Conservation (phyloP, 164 flowering plant genomes). For the Sextonia rubra region DNA sequence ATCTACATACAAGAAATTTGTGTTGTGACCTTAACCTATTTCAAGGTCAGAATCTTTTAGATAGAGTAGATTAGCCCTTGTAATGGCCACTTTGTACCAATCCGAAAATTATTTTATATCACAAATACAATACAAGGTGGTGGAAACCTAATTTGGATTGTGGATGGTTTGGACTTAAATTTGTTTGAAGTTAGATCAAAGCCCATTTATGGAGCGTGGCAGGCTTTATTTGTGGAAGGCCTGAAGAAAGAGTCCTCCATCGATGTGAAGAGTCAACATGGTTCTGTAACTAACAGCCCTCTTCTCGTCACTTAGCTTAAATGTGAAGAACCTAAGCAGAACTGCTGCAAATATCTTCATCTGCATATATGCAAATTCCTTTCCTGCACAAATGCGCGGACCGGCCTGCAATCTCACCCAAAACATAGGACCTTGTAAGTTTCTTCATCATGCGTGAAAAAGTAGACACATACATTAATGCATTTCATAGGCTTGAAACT, state of each 20-base stretch:
- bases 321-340: background rate
- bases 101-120: too few species aligned
- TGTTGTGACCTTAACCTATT: too few species aligned
- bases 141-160: too few species aligned
- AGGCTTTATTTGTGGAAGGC: background rate
- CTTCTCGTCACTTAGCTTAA: conserved; percentile 1
- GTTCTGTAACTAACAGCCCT: conserved; percentile 1
- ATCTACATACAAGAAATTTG: too few species aligned
- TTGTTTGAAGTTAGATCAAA: too few species aligned
- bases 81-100: too few species aligned
- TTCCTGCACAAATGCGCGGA: conserved; percentile 65
- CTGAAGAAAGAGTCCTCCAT: background rate
- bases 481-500: too few species aligned
- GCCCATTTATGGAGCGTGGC: too few species aligned
- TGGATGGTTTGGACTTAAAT: too few species aligned
- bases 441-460: conserved; percentile 1
- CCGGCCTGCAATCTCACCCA: conserved; percentile 47
- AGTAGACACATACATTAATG: background rate
- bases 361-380: conserved; percentile 69
- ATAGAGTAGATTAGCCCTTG: too few species aligned
- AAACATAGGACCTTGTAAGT: background rate
- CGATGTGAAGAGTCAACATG: conserved; percentile 2
- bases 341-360: conserved; percentile 38
- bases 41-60: too few species aligned
- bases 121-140: too few species aligned